These are phyloP conservation scores for Lasiodiplodia hormozganensis DNA, from an alignment of 2,329 filamentous ascomycete genomes.

Conservation along the genomic window DNA sequence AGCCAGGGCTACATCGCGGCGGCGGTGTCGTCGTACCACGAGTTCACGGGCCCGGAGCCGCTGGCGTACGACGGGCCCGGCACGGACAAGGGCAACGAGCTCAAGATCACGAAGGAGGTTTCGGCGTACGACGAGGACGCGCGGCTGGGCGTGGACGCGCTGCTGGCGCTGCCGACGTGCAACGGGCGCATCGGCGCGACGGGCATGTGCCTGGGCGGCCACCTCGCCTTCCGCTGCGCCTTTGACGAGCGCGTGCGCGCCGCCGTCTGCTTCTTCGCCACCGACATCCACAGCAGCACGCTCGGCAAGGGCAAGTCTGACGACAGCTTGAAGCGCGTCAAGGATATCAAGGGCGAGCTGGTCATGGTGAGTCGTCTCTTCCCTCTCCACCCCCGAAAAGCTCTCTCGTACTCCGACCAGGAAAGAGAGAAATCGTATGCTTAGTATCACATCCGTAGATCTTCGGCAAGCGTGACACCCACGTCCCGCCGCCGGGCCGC, in stretches of 20 bases:
- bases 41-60: conserved; percentile 85
- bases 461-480: conserved; percentile 89
- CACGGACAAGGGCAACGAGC: conserved; percentile 85
- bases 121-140: conserved; percentile 77
- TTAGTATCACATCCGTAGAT: conserved; percentile 57
- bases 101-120: conserved; percentile 85
- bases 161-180: conserved; percentile 57
- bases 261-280: conserved; percentile 88
- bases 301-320: conserved; percentile 73
- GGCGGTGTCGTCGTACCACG: conserved; percentile 89
- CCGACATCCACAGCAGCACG: conserved; percentile 82
- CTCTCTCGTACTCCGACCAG: no score
- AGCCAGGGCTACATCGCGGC: conserved; percentile 93
- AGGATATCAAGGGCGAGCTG: conserved; percentile 77
- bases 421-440: no score
- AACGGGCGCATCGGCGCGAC: conserved; percentile 80
- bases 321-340: conserved; percentile 66
- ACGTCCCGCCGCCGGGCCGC: conserved; percentile 82
- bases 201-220: conserved; percentile 93
- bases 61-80: conserved; percentile 86
- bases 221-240: conserved; percentile 76
- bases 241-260: conserved; percentile 79
- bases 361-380: conserved; percentile 63
- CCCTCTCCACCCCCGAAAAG: no score
- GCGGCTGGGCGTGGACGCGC: conserved; percentile 50